Conservation (phyloP, 73 alveolate species). For the Stentor coeruleus region DNA sequence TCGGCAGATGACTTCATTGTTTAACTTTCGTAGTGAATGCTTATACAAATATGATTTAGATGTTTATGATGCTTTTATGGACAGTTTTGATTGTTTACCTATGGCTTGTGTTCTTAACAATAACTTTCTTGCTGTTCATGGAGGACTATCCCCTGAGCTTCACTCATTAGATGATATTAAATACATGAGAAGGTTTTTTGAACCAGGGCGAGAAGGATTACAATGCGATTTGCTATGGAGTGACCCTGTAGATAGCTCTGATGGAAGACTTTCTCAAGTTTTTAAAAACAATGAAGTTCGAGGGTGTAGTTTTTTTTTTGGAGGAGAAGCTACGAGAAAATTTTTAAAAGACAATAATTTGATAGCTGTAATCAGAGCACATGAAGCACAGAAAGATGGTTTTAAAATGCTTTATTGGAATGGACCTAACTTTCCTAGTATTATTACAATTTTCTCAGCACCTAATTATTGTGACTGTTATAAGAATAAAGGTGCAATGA, state of each 20-base stretch:
- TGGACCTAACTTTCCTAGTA: constrained; percentile 78
- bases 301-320: constrained; percentile 77
- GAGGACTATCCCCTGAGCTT: constrained; percentile 79
- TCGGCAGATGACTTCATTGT: constrained; percentile 40
- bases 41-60: constrained; percentile 63
- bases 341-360: constrained; percentile 62
- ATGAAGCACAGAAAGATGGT: constrained; percentile 76
- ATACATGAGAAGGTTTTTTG: constrained; percentile 52
- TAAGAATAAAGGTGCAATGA: constrained; percentile 83
- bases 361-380: constrained; percentile 74
- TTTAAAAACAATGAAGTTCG: constrained; percentile 64
- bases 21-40: constrained; percentile 56
- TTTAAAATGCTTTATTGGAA: constrained; percentile 82
- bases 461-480: constrained; percentile 92
- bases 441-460: constrained; percentile 82
- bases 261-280: constrained; percentile 45
- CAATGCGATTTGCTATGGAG: constrained; percentile 80
- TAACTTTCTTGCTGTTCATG: constrained; percentile 71
- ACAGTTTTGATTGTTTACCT: constrained; percentile 64
- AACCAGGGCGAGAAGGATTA: constrained; percentile 62
- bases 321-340: constrained; percentile 74
- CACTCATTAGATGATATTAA: constrained; percentile 56
- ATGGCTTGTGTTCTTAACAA: constrained; percentile 53
- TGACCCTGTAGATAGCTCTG: constrained; percentile 70
- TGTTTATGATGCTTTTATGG: constrained; percentile 67